These are phyloP conservation scores for Setomelanomma holmii DNA, from an alignment of 2,329 filamentous ascomycete species.

Conservation along the genomic window DNA sequence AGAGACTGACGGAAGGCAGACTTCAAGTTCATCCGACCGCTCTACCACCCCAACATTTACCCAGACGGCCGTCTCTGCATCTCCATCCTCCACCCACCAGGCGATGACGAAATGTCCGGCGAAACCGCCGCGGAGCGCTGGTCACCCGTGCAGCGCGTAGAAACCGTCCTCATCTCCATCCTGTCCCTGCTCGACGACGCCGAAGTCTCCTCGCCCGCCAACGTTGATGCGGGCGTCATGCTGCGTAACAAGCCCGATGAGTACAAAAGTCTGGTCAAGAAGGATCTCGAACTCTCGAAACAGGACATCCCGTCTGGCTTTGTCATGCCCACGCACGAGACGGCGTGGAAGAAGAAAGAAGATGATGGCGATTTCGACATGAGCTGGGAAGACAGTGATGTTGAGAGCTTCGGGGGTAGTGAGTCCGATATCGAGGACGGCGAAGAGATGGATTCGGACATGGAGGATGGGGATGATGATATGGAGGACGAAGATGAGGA, in stretches of 20 bases:
- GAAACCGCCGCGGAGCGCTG: constrained; percentile 90
- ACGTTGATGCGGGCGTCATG: constrained; percentile 89
- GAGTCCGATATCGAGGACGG: constrained; percentile 64
- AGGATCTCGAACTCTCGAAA: constrained; percentile 76
- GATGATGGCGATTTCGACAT: constrained; percentile 67
- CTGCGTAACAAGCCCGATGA: constrained; percentile 74
- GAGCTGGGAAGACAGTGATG: constrained; percentile 55
- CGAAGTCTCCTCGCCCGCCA: constrained; percentile 91
- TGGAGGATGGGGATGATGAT: constrained; percentile 58
- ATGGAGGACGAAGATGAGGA: constrained; percentile 41
- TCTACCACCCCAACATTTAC: constrained; percentile 96
- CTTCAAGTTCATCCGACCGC: constrained; percentile 81
- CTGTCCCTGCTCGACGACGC: constrained; percentile 91
- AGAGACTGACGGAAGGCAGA: constrained; percentile 51
- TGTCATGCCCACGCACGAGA: constrained; percentile 77
- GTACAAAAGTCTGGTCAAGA: constrained; percentile 74
- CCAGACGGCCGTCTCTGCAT: constrained; percentile 90
- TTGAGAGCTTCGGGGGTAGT: constrained; percentile 75
- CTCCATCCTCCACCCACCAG: constrained; percentile 91
- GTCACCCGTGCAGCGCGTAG: constrained; percentile 91
- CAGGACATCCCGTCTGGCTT: constrained; percentile 80
- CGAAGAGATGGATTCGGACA: constrained; percentile 65
- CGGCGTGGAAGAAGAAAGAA: constrained; percentile 66
- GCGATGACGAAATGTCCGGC: constrained; percentile 91
- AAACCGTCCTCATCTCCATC: constrained; percentile 92